These are phyloP conservation scores for Chrysopogon serrulatus DNA, from an alignment of 176 grass and related monocot species.

Conservation along the genomic window DNA sequence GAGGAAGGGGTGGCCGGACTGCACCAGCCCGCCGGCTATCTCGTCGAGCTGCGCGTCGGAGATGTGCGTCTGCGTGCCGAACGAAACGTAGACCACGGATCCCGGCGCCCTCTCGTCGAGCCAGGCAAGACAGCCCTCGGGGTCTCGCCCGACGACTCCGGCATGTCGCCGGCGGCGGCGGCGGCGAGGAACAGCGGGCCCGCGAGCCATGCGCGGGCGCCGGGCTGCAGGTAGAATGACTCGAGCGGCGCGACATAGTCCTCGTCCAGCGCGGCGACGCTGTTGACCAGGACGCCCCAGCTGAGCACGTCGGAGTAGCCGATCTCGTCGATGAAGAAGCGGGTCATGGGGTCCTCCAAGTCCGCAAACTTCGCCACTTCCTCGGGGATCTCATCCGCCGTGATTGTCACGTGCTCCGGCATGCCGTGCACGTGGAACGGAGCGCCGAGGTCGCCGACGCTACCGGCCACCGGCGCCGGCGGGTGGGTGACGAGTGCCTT, in stretches of 20 bases:
- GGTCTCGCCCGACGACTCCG: conserved; percentile 22
- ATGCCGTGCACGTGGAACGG: conserved; percentile 34
- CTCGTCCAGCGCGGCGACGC: conserved; percentile 15
- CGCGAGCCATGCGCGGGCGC: conserved; percentile 19
- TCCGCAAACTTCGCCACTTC: conserved; percentile 7
- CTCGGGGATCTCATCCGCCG: conserved; percentile 21
- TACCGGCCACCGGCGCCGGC: background rate
- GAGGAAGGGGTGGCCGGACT: conserved; percentile 43
- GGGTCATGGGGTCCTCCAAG: conserved; percentile 16
- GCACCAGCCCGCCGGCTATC: conserved; percentile 38
- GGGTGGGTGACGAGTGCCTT: conserved; percentile 25
- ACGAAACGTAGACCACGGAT: conserved; percentile 59
- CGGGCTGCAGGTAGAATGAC: conserved; percentile 29
- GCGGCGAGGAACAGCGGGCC: conserved; percentile 34
- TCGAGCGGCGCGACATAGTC: conserved; percentile 33
- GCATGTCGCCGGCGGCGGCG: background rate
- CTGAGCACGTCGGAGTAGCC: conserved; percentile 14
- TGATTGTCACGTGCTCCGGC: conserved; percentile 44
- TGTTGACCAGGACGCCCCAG: conserved; percentile 57
- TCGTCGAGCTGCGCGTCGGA: conserved; percentile 52
- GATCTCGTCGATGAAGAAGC: conserved; percentile 18
- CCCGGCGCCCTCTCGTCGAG: conserved; percentile 28
- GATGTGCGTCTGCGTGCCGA: conserved; percentile 53
- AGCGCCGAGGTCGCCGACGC: background rate
- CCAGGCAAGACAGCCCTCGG: conserved; percentile 54